Conservation (phyloP, 257 asterid genomes). For the Mentha longifolia region DNA sequence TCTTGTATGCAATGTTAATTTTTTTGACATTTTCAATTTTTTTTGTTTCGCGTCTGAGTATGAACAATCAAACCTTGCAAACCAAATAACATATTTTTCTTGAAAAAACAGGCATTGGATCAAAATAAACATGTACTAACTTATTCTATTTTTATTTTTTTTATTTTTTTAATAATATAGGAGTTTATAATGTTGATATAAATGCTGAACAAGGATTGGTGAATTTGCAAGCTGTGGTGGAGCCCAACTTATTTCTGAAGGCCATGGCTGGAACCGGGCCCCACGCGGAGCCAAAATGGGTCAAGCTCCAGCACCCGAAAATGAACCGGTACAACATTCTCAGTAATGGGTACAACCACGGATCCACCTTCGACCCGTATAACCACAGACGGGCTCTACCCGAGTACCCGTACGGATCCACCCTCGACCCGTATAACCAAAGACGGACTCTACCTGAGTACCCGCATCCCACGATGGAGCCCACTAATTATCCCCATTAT, state of each 20-base stretch:
- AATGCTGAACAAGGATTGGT: constrained; percentile 46
- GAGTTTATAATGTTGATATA: constrained; percentile 49
- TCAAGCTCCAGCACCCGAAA: constrained; percentile 50
- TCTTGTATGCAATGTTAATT: too few species aligned
- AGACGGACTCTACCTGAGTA: too few species aligned
- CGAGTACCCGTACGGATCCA: constrained; percentile 15
- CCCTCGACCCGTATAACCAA: too few species aligned
- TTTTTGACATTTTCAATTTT: too few species aligned
- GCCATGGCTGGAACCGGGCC: constrained; percentile 52
- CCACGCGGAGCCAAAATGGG: constrained; percentile 54
- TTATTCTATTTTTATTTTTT: too few species aligned
- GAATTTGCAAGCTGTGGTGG: constrained; percentile 47
- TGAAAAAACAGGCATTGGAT: too few species aligned
- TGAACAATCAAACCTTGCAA: too few species aligned
- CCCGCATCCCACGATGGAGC: constrained; percentile 5
- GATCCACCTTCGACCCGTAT: constrained; percentile 31
- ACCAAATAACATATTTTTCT: too few species aligned
- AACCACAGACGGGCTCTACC: constrained; percentile 26
- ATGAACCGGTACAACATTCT: constrained; percentile 16
- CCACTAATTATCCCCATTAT: constrained; percentile 2
- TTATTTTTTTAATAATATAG: constrained; percentile 4
- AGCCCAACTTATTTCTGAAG: constrained; percentile 49
- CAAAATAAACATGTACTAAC: too few species aligned
- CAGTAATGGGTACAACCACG: constrained; percentile 17
- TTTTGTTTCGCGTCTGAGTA: too few species aligned